Evolutionary conservation across 495 filamentous ascomycete genomes (phyloP).

Genomic region (Lasiosphaeria hispida): DNA sequence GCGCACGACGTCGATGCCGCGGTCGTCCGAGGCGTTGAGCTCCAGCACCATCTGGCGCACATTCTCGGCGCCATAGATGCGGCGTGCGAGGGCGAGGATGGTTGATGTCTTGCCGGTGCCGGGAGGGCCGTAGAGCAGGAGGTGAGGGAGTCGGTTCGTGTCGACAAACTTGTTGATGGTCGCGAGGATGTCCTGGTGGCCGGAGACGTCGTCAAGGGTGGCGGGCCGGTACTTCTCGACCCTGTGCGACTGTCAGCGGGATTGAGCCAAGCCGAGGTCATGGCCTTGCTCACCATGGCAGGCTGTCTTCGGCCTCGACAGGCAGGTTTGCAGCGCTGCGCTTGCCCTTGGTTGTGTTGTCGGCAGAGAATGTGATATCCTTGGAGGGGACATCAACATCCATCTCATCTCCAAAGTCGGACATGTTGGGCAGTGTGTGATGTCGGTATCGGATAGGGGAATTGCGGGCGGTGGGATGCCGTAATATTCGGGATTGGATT

Average conservation of each 20-base stretch:
- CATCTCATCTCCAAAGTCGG: constrained; percentile 89
- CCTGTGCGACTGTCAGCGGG: constrained; percentile 49
- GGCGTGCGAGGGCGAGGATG: constrained; percentile 81
- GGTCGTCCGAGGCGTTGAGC: constrained; percentile 93
- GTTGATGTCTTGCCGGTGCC: constrained; percentile 98
- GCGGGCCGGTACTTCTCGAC: constrained; percentile 98
- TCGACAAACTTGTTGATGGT: constrained; percentile 98
- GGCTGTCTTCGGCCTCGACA: constrained; percentile 86
- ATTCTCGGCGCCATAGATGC: constrained; percentile 89
- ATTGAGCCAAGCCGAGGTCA: background rate
- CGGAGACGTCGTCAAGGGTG: constrained; percentile 86
- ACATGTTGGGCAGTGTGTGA: constrained; percentile 55
- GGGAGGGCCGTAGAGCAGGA: constrained; percentile 95
- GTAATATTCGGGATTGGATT: too few species aligned
- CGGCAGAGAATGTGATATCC: constrained; percentile 59
- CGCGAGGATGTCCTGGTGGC: constrained; percentile 95
- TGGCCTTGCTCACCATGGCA: constrained; percentile 75
- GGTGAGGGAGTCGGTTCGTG: constrained; percentile 87
- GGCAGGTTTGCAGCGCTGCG: constrained; percentile 89
- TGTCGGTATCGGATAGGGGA: background rate
- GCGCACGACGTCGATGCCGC: constrained; percentile 96
- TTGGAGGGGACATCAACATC: constrained; percentile 69
- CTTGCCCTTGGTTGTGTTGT: constrained; percentile 76
- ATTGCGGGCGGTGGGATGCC: too few species aligned
- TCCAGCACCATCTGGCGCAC: constrained; percentile 98